Evolutionary conservation across 2,329 filamentous ascomycete species (phyloP), one percentile per base, ranked within the genome.

Genomic region (Fusarium sp.): DNA sequence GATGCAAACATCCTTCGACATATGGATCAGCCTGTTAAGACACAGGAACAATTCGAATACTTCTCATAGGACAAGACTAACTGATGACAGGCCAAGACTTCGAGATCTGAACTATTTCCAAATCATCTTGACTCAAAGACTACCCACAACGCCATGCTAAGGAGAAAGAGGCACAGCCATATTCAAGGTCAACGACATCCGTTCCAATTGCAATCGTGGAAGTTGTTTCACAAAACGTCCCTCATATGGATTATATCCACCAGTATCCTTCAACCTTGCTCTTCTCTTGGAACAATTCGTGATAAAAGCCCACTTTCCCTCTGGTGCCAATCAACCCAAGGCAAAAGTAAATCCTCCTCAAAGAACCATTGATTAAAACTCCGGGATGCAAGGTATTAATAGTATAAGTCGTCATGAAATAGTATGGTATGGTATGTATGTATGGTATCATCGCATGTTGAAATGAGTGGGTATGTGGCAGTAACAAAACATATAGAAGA

Each of bases 381-480:
- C 66, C 66, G 23, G 50, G 42, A 60, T 69, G 66, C 60, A 57
- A 60, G 48, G 56, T 70, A 69, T 73, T 70, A 73, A 64, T 64
- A 68, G 52, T 64, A 62, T 66, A 64, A 49, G 67, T 69, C 58
- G 63, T 69, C 62, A 58, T 59, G 65, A 72, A 73, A 67, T 62
- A 64, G 21, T 50, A 48, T 46, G 51, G 23, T 63, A 58, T 50
- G 23, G 25, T 33, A 33, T 33, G 45, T 47, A 64, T 58, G 51
- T 64, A 63, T 74, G 72, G 72, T 73, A 74, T 75, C 72, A 74
- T 73, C 67, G 67, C 68, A 54, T 69, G 59, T 70, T 27, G 56
- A 72, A 77, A 77, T 63, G 74, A 75, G 68, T 74, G 74, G 73
- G 74, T 76, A 73, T 77, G 72, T 72, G 64, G 72, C 62, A 66